Conservation (phyloP, 2,329 filamentous ascomycete genomes). For the Ophiostoma triangulosporum region DNA sequence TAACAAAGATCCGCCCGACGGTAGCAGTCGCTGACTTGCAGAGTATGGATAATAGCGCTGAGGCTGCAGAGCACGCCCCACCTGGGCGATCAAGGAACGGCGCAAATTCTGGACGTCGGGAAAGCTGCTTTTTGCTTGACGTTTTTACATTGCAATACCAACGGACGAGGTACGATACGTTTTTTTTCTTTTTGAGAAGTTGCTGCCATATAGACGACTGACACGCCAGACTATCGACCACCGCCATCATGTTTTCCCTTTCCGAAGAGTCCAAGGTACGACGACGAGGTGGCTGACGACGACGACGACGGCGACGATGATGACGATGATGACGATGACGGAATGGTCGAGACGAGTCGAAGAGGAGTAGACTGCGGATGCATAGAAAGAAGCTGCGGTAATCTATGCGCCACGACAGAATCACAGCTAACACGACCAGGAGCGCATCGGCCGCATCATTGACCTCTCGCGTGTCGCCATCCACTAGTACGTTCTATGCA, state of each 20-base stretch:
- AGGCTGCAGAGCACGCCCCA: background rate
- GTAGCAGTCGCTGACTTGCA: background rate
- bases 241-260: conserved; percentile 45
- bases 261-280: conserved; percentile 94
- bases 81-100: background rate
- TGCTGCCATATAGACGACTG: background rate
- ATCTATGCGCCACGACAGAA: no score
- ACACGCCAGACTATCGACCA: background rate
- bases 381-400: background rate
- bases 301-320: background rate
- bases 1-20: conserved; percentile 4
- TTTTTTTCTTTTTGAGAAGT: background rate
- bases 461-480: conserved; percentile 86
- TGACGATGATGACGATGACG: background rate
- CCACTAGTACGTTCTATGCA: conserved; percentile 80
- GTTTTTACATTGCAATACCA: background rate
- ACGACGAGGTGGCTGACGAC: background rate
- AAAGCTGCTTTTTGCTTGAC: background rate
- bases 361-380: no score
- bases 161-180: background rate
- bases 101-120: background rate
- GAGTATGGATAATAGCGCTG: background rate
- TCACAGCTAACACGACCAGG: conserved; percentile 40
- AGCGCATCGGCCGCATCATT: conserved; percentile 95
- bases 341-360: no score